Evolutionary conservation across 1,139 yeast genomes (phyloP), one percentile per base, ranked within the genome.

Genomic region (Protomyces arabidopsidicola): DNA sequence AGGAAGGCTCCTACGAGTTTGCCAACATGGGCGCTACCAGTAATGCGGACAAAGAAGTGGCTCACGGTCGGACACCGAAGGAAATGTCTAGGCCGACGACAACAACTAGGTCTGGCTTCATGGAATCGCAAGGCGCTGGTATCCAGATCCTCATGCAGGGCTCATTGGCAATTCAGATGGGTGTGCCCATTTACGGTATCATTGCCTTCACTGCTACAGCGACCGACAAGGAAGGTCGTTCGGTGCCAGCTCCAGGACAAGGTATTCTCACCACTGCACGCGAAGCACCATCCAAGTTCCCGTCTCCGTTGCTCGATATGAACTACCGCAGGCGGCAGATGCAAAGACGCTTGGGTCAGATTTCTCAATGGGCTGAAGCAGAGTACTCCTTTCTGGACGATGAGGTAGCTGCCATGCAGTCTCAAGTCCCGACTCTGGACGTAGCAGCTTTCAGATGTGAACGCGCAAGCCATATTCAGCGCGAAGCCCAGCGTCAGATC

Each of bases 101-200:
- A 64, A 88, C 97, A 53, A 81, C 96, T 63, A 89, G 99, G 83
- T 82, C 87, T 71, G 99, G 99, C 71, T 93, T 93, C 82, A 93
- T 93, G 98, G 99, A 93, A 82, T 87, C 98, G 54, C 99, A 93
- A 80, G 99, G 99, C 82, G 86, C 98, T 61, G 99, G 99, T 86
- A 88, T 90, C 72, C 97, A 95, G 81, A 86, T 93, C 70, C 83
- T 95, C 71, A 93, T 93, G 99, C 84, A 86, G 71, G 98, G 97
- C 66, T 90, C 87, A 70, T 82, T 93, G 72, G 99, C 99, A 52
- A 73, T 93, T 71, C 84, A 86, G 75, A 93, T 93, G 99, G 99
- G 99, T 81, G 97, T 93, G 72, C 99, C 99, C 76, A 90, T 93
- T 72, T 90, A 95, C 72, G 98, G 97, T 78, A 85, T 93, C 70